Conservation (phyloP, 805 yeast species). For the Candida insectorum region DNA sequence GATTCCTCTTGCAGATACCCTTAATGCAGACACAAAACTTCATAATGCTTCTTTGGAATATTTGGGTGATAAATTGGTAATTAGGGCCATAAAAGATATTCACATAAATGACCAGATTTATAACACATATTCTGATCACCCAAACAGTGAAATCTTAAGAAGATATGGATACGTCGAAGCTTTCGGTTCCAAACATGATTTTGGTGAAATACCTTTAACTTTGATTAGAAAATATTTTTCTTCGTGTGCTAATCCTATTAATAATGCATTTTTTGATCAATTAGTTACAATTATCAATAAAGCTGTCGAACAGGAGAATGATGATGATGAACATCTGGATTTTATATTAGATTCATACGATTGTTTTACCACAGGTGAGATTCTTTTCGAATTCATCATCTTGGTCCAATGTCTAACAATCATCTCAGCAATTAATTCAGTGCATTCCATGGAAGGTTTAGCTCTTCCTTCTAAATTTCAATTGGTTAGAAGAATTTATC, state of each 20-base stretch:
- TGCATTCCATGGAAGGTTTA: conserved; percentile 17
- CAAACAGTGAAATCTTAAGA: conserved; percentile 86
- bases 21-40: conserved; percentile 78
- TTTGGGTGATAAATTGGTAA: conserved; percentile 49
- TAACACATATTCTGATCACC: conserved; percentile 87
- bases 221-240: conserved; percentile 38
- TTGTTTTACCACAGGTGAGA: conserved; percentile 53
- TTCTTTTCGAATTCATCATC: conserved; percentile 55
- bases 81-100: conserved; percentile 67
- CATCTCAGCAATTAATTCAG: conserved; percentile 21
- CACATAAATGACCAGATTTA: conserved; percentile 68
- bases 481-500: conserved; percentile 47
- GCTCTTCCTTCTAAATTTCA: conserved; percentile 19
- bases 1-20: conserved; percentile 90
- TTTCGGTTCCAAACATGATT: conserved; percentile 69
- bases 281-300: conserved; percentile 26
- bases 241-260: conserved; percentile 4
- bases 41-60: conserved; percentile 73
- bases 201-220: conserved; percentile 65
- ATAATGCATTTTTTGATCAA: conserved; percentile 28
- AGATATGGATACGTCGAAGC: conserved; percentile 88
- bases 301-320: conserved; percentile 26
- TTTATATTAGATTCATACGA: conserved; percentile 57
- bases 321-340: conserved; percentile 40
- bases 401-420: conserved; percentile 51